phyloP scores from a whole-genome alignment of 257 asterid genomes.

The Echites panduratus region DNA sequence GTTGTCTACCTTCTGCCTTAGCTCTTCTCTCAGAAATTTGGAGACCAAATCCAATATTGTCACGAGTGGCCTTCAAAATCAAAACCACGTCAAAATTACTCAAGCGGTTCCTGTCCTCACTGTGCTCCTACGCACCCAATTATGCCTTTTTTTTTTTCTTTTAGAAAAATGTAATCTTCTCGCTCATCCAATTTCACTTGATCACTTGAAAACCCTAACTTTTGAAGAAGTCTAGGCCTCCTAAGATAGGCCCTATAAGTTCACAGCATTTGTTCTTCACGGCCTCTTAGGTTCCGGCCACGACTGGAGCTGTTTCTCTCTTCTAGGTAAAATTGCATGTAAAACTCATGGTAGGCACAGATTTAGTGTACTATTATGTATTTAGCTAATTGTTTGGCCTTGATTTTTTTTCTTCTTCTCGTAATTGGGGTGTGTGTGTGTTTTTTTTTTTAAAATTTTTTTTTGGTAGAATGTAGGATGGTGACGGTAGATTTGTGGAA shows the following conservation, averaged over 20 bases:
- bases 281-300: conserved; percentile 93
- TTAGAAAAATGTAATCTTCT: too few species aligned
- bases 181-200: conserved; percentile 33
- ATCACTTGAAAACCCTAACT: conserved; percentile 57
- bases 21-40: background rate
- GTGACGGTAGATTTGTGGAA: conserved; percentile 76
- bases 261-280: conserved; percentile 81
- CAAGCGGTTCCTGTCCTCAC: conserved; percentile 31
- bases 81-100: conserved; percentile 33
- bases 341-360: background rate
- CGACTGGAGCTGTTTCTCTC: conserved; percentile 88
- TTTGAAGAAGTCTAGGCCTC: conserved; percentile 59
- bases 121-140: conserved; percentile 19
- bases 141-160: too few species aligned
- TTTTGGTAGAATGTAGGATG: conserved; percentile 75
- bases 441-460: conserved; percentile 6
- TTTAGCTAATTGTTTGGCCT: background rate
- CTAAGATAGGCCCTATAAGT: conserved; percentile 40
- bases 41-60: conserved; percentile 20
- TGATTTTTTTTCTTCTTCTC: too few species aligned
- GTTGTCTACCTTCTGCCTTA: background rate
- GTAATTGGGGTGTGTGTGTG: too few species aligned
- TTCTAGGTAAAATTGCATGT: conserved; percentile 23
- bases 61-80: conserved; percentile 21
- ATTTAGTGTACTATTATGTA: background rate